phyloP scores from a whole-genome alignment of 1,284 basidiomycete genomes.

The Trametes polyzona region DNA sequence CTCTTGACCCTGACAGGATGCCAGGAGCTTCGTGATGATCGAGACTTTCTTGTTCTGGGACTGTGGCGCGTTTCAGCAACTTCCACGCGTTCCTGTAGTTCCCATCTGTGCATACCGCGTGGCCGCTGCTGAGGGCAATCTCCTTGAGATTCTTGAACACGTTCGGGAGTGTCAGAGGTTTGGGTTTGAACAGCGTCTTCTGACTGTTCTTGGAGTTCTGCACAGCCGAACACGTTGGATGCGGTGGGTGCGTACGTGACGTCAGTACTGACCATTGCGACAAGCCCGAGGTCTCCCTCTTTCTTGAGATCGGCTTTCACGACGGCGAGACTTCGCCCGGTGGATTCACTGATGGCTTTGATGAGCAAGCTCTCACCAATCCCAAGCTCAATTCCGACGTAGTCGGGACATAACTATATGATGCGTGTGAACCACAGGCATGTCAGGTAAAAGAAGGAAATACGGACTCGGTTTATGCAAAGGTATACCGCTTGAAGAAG shows the following conservation, averaged over 20 bases:
- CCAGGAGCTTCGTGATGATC: conserved; percentile 93
- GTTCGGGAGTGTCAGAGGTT: conserved; percentile 84
- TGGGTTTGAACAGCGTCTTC: conserved; percentile 94
- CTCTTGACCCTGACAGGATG: conserved; percentile 86
- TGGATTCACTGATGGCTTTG: conserved; percentile 95
- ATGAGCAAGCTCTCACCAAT: conserved; percentile 95
- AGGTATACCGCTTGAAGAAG: conserved; percentile 93
- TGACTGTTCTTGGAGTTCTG: conserved; percentile 94
- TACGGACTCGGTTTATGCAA: conserved; percentile 91
- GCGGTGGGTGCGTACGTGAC: too few relatives aligned
- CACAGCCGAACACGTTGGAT: background rate
- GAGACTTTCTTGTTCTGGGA: conserved; percentile 95
- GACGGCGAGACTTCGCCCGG: conserved; percentile 80
- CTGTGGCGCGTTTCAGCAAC: conserved; percentile 42
- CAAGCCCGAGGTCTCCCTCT: conserved; percentile 94
- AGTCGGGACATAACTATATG: conserved; percentile 88
- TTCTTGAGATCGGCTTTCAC: conserved; percentile 94
- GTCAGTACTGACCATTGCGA: conserved; percentile 76
- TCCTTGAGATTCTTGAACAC: conserved; percentile 89
- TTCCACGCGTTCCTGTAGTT: background rate
- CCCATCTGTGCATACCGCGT: conserved; percentile 60
- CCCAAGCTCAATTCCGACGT: conserved; percentile 94
- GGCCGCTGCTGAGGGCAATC: conserved; percentile 84
- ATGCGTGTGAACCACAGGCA: background rate
- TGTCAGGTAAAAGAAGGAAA: background rate